Conservation (phyloP, 169 alveolate species). For the Plasmodium inui region DNA sequence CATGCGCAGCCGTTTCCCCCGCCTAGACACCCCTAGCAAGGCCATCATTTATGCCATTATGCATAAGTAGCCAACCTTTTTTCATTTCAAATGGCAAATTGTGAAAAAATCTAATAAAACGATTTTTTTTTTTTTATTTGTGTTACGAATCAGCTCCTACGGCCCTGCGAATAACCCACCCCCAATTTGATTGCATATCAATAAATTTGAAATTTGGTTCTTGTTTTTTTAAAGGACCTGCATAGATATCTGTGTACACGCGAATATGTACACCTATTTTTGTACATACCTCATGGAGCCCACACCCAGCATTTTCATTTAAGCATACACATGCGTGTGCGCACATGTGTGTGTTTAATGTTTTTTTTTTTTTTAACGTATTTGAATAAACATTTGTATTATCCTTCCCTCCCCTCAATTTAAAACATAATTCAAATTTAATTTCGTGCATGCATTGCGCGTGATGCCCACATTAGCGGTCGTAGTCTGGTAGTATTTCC, state of each 20-base stretch:
- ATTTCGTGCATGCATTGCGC: background rate
- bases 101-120: background rate
- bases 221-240: background rate
- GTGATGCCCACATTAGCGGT: background rate
- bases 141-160: background rate
- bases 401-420: background rate
- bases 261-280: background rate
- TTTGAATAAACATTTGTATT: conserved; percentile 3
- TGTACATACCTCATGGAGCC: background rate
- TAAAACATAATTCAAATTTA: background rate
- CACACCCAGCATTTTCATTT: background rate
- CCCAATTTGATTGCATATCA: background rate
- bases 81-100: background rate
- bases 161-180: background rate
- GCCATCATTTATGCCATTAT: conserved; percentile 6
- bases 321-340: background rate
- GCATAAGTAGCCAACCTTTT: background rate
- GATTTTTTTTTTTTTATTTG: background rate
- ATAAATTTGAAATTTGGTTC: background rate
- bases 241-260: background rate
- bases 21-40: background rate
- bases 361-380: background rate
- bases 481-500: background rate
- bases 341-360: background rate
- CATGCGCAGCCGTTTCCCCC: background rate